Conservation (phyloP, 306 rosid genomes). For the Erythrophleum fordii region DNA sequence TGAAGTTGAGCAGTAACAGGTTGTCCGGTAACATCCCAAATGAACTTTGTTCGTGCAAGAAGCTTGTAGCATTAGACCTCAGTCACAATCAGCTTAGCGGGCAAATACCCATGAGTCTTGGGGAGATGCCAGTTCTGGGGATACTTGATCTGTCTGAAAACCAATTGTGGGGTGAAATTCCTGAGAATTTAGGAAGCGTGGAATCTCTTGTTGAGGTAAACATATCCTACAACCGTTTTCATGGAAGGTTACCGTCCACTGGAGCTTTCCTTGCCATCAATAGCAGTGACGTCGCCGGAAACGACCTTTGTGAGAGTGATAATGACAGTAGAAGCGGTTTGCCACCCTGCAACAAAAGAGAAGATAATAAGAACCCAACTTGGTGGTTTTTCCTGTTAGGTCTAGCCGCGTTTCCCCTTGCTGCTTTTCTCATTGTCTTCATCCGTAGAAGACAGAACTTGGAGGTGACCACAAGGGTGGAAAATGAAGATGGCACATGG, state of each 20-base stretch:
- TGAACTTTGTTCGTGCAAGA: conserved; percentile 58
- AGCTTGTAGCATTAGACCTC: conserved; percentile 76
- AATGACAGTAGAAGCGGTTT: conserved; percentile 37
- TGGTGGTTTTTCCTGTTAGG: conserved; percentile 57
- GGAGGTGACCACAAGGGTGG: conserved; percentile 40
- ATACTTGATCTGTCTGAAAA: conserved; percentile 63
- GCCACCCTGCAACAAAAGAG: conserved; percentile 52
- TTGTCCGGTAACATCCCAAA: conserved; percentile 65
- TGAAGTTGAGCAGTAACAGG: conserved; percentile 69
- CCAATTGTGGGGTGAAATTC: conserved; percentile 75
- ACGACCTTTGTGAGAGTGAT: conserved; percentile 57
- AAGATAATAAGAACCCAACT: conserved; percentile 13
- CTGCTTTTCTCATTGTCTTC: conserved; percentile 21
- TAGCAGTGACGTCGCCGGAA: conserved; percentile 55
- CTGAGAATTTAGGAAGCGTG: conserved; percentile 51
- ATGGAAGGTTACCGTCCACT: conserved; percentile 70
- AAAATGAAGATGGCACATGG: conserved; percentile 58
- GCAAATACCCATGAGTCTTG: conserved; percentile 55
- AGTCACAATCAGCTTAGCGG: conserved; percentile 69
- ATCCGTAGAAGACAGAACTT: conserved; percentile 45
- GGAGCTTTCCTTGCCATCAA: conserved; percentile 69
- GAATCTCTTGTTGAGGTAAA: conserved; percentile 81
- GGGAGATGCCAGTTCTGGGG: conserved; percentile 70
- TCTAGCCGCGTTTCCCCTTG: conserved; percentile 30
- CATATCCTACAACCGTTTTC: conserved; percentile 73